Evolutionary conservation across 2,329 filamentous ascomycete genomes (phyloP).

Genomic region (Exutisphaerella laricina): DNA sequence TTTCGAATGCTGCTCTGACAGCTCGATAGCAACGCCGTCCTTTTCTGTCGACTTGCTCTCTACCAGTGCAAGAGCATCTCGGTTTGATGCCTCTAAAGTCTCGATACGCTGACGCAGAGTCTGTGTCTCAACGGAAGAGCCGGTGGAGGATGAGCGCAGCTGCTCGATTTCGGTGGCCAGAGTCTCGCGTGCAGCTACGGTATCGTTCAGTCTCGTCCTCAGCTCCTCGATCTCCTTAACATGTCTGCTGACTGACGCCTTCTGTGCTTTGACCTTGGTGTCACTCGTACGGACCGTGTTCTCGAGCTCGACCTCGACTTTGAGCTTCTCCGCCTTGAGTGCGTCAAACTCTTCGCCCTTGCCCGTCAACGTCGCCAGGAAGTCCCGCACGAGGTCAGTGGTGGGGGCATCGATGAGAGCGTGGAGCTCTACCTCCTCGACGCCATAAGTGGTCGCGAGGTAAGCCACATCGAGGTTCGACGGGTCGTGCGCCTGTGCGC

Average conservation of each 20-base stretch:
- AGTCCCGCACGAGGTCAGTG: slow-evolving; percentile 65
- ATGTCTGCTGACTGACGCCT: slow-evolving; percentile 73
- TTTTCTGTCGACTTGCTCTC: slow-evolving; percentile 86
- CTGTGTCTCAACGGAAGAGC: slow-evolving; percentile 67
- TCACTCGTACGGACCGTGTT: slow-evolving; percentile 80
- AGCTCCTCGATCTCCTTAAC: slow-evolving; percentile 78
- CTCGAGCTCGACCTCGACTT: slow-evolving; percentile 87
- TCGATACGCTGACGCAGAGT: slow-evolving; percentile 75
- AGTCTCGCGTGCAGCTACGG: slow-evolving; percentile 69
- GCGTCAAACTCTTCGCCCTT: slow-evolving; percentile 81
- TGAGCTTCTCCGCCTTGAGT: slow-evolving; percentile 79
- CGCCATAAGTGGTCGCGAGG: slow-evolving; percentile 64
- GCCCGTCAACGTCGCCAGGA: slow-evolving; percentile 67
- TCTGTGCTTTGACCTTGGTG: slow-evolving; percentile 73
- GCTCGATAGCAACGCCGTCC: slow-evolving; percentile 76
- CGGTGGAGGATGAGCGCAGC: slow-evolving; percentile 68
- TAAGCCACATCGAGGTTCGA: slow-evolving; percentile 64
- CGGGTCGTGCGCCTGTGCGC: slow-evolving; percentile 41
- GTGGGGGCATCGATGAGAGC: slow-evolving; percentile 64
- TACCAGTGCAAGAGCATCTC: slow-evolving; percentile 80
- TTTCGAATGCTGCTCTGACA: slow-evolving; percentile 84
- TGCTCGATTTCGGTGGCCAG: slow-evolving; percentile 77
- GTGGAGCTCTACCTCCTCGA: slow-evolving; percentile 60
- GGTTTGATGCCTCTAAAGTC: slow-evolving; percentile 84
- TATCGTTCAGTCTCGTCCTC: slow-evolving; percentile 71